Evolutionary conservation across 1,139 yeast species (phyloP), one percentile per base, ranked within the genome.

Genomic region (Kazachstania sp.): DNA sequence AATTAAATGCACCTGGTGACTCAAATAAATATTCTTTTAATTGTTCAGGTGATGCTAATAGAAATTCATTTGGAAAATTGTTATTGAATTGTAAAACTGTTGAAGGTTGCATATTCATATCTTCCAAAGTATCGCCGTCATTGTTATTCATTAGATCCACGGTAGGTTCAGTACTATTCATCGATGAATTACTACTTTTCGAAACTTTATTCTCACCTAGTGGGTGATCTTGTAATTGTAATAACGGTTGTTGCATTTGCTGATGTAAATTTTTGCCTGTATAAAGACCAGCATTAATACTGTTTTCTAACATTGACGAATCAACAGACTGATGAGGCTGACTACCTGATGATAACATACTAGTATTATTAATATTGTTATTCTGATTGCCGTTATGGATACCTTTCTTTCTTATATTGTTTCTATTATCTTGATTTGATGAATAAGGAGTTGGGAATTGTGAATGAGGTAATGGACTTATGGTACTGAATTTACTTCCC

Each of bases 361-460:
- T 39, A 18, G 26, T 36, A 12, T 36, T 36, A 13, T 36, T 16
- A 34, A 34, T 41, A 31, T 5, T 46, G 13, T 43, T 41, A 29
- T 39, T 47, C 9, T 37, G 31, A 15, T 35, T 45, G n/a, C 32
- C 11, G 37, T 34, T 41, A 44, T 50, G 41, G 7, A 18, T 13
- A 11, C 6, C 23, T 20, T 36, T 36, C 3, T 18, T 20, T 15
- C 38, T 36, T 13, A 9, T 19, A 18, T 38, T 28, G 13, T 28
- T 28, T 30, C 31, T 28, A 9, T 28, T 28, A 49, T 46, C 38
- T 28, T 32, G 63, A 37, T 54, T 54, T 32, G 56, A 52, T 3
- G 66, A 60, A 45, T 61, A 63, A 1, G 66, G 66, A 1, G 66
- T 63, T 23, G 66, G 66, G 30, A 61, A 60, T 37, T 60, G 62